phyloP scores from a whole-genome alignment of 192 early-diverging fungal genomes.

The Physocladia obscura region DNA sequence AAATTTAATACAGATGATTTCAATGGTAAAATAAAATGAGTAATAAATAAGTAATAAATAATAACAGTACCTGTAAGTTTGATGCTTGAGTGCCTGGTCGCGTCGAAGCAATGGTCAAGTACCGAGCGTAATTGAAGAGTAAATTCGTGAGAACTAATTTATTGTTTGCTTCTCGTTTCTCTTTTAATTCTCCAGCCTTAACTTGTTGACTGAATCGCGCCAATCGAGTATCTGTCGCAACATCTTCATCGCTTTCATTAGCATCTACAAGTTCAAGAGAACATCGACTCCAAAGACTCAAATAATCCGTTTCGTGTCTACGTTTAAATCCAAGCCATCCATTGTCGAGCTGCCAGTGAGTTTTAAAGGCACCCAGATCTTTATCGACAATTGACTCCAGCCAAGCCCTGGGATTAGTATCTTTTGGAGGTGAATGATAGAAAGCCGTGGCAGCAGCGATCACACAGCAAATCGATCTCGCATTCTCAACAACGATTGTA shows the following conservation, averaged over 20 bases:
- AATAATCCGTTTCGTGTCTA: not conserved
- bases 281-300: not conserved
- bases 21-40: too few relatives aligned
- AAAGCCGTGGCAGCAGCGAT: not conserved
- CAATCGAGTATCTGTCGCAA: not conserved
- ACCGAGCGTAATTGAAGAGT: not conserved
- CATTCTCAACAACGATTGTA: not conserved
- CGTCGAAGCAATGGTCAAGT: not conserved
- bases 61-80: not conserved
- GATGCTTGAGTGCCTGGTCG: not conserved
- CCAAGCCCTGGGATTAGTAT: not conserved
- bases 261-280: not conserved
- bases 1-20: too few relatives aligned
- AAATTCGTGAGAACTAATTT: not conserved
- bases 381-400: not conserved
- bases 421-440: not conserved
- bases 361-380: too few relatives aligned
- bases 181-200: not conserved
- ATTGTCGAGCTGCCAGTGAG: not conserved
- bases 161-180: not conserved
- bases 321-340: not conserved
- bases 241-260: not conserved
- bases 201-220: not conserved
- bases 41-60: too few relatives aligned
- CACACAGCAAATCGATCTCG: not conserved